These are phyloP conservation scores for Xylaria sp. DNA, from an alignment of 2,329 filamentous ascomycete genomes.

Conservation along the genomic window DNA sequence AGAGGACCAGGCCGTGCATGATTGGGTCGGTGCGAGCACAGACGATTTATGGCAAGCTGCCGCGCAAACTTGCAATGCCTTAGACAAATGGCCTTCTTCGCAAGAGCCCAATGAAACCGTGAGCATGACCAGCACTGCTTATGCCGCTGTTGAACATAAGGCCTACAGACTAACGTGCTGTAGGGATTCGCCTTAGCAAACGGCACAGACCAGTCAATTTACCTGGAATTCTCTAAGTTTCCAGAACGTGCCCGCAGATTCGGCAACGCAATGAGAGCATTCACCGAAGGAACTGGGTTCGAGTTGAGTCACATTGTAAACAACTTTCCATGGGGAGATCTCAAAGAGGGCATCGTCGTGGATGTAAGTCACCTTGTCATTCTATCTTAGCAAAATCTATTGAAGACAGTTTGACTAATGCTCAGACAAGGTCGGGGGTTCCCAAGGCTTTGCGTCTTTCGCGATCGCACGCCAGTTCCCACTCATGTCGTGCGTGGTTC, in stretches of 20 bases:
- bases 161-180: background rate
- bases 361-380: conserved; percentile 32
- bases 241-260: conserved; percentile 42
- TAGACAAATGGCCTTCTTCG: conserved; percentile 37
- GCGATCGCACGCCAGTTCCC: conserved; percentile 27
- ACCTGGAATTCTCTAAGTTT: conserved; percentile 36
- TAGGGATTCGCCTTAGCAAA: conserved; percentile 43
- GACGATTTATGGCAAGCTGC: conserved; percentile 43
- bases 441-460: conserved; percentile 35
- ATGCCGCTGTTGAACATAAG: background rate
- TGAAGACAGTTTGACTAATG: background rate
- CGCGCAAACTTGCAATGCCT: conserved; percentile 37
- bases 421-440: conserved; percentile 37
- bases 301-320: conserved; percentile 37
- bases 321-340: conserved; percentile 38
- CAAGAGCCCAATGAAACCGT: conserved; percentile 41
- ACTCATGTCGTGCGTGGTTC: conserved; percentile 41
- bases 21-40: conserved; percentile 38
- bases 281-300: conserved; percentile 39
- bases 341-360: conserved; percentile 30
- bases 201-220: conserved; percentile 38
- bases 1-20: conserved; percentile 38
- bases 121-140: background rate
- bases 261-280: conserved; percentile 40
- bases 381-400: background rate